Percentiles rank a stretch among this genome's conserved stretches.
Conservation (phyloP, 352 stramenopile species). For the Aphanomyces invadans region DNA sequence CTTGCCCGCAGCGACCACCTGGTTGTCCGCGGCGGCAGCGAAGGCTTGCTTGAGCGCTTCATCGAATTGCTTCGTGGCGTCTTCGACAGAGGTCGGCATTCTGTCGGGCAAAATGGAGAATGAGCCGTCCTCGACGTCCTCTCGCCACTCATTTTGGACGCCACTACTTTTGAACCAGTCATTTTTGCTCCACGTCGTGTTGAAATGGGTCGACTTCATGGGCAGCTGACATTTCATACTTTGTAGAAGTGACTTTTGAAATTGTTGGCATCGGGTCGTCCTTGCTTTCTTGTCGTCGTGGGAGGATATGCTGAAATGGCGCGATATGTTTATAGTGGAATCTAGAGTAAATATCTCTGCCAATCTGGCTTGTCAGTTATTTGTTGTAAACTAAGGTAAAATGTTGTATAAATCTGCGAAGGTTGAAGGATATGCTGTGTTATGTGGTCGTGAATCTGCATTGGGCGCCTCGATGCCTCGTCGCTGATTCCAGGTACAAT, state of each 20-base stretch:
- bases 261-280: no score
- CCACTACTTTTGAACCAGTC: slow-evolving; percentile 1
- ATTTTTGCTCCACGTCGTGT: not conserved
- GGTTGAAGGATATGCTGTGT: not conserved
- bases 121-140: not conserved
- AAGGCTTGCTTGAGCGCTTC: slow-evolving; percentile 74
- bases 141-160: slow-evolving; percentile 1
- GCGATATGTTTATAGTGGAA: no score
- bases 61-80: slow-evolving; percentile 88
- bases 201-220: not conserved
- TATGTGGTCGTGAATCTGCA: not conserved
- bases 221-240: not conserved
- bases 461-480: not conserved
- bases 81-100: slow-evolving; percentile 21
- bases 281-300: no score
- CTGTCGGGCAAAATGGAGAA: slow-evolving; percentile 29
- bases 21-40: slow-evolving; percentile 45
- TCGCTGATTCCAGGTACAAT: not conserved
- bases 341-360: no score
- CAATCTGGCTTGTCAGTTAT: no score
- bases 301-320: no score
- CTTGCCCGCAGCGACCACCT: slow-evolving; percentile 79
- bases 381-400: not conserved
- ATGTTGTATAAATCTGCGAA: not conserved
- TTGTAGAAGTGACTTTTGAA: no score